These are phyloP conservation scores for Claviceps humidiphila DNA, from an alignment of 2,329 filamentous ascomycete species.

Conservation along the genomic window DNA sequence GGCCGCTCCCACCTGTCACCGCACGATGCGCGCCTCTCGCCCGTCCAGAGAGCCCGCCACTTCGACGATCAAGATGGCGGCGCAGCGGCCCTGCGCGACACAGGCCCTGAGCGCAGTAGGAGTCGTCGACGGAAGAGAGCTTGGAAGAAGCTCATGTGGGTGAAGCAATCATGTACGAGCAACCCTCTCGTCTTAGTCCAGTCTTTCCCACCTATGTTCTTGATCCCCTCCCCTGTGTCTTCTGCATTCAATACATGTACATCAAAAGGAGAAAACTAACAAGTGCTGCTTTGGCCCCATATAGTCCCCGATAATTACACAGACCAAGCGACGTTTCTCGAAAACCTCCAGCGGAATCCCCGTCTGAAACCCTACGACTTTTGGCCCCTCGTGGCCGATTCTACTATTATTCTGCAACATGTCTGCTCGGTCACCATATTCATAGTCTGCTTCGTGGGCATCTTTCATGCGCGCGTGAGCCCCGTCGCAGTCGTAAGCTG, in stretches of 20 bases:
- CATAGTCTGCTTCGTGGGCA: conserved; percentile 83
- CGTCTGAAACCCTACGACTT: conserved; percentile 93
- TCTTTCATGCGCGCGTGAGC: conserved; percentile 75
- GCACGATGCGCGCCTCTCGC: conserved; percentile 68
- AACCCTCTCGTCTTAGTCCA: not conserved
- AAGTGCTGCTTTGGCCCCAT: not conserved
- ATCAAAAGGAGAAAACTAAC: not conserved
- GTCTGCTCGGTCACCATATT: conserved; percentile 92
- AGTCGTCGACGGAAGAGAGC: conserved; percentile 57
- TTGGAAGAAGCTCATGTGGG: conserved; percentile 97
- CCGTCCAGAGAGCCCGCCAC: conserved; percentile 35
- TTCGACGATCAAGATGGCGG: conserved; percentile 21
- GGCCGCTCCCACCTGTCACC: conserved; percentile 63
- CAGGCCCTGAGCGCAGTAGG: conserved; percentile 44
- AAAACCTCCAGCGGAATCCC: conserved; percentile 89
- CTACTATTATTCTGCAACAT: conserved; percentile 93
- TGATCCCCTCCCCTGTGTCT: not conserved
- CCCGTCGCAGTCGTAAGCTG: conserved; percentile 80
- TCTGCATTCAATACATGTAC: not conserved
- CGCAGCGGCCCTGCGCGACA: conserved; percentile 24
- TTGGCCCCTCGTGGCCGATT: conserved; percentile 90
- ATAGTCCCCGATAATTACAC: conserved; percentile 97
- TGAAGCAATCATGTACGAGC: conserved; percentile 76
- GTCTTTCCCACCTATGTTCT: not conserved
- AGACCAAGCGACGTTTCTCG: conserved; percentile 90